A percentile compares a stretch with the other conserved stretches of the same genome.
phyloP scores from a whole-genome alignment of 495 filamentous ascomycete species.

The Cenococcum geophilum region DNA sequence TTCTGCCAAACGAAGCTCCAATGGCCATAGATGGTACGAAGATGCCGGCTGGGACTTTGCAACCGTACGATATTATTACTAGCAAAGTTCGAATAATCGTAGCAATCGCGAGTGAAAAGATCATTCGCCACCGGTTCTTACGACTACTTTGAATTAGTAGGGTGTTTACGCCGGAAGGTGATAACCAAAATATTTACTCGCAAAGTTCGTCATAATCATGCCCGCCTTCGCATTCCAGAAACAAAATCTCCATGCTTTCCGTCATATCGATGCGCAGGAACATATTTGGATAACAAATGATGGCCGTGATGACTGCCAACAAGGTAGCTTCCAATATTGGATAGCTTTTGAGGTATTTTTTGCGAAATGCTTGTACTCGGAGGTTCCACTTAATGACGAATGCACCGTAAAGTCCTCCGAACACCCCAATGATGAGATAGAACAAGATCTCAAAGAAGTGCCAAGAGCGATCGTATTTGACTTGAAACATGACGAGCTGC shows the following conservation, averaged over 20 bases:
- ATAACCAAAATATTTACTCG: conserved; percentile 49
- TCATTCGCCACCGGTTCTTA: conserved; percentile 67
- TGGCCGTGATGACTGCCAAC: conserved; percentile 73
- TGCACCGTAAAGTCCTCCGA: conserved; percentile 92
- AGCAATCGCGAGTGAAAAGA: conserved; percentile 71
- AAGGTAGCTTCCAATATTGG: conserved; percentile 83
- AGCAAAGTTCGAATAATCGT: conserved; percentile 75
- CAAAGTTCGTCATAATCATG: conserved; percentile 91
- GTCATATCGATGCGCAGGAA: conserved; percentile 98
- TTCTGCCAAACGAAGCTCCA: conserved; percentile 86
- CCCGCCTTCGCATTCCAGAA: conserved; percentile 86
- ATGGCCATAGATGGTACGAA: conserved; percentile 98
- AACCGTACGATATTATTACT: conserved; percentile 95
- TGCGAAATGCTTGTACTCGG: conserved; percentile 82
- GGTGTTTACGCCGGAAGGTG: background rate
- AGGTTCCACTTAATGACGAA: conserved; percentile 99
- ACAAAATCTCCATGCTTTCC: conserved; percentile 97
- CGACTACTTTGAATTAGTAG: conserved; percentile 33
- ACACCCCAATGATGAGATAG: conserved; percentile 84
- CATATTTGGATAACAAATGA: conserved; percentile 93
- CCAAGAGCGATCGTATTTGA: conserved; percentile 92
- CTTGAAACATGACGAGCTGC: conserved; percentile 99
- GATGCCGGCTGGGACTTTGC: conserved; percentile 95
- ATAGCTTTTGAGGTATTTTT: conserved; percentile 83
- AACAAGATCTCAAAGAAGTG: conserved; percentile 96